Base-by-base conservation (phyloP, 306 rosid species). In the Betula pendula region DNA sequence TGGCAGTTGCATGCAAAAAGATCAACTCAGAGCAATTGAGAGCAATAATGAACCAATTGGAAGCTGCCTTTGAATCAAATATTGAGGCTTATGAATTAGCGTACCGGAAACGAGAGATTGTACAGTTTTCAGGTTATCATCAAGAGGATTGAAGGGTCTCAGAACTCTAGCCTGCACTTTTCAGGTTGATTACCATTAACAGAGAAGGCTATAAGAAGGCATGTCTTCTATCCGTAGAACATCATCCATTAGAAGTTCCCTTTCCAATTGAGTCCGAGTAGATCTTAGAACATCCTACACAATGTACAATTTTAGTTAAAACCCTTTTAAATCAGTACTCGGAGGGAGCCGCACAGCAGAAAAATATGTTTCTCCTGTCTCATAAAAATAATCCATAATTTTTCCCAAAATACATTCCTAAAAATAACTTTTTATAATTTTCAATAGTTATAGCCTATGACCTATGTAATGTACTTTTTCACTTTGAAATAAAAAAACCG, bases 201-300 rank as follows among this genome's bases (percentile, higher is more conserved):
- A 84, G 78, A 94, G 98, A 79, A 91, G 96, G 77, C 35, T 47
- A 56, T 79, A 94, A 71, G 98, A 94, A 68, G 98, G 97, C 97
- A 94, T 90, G 74, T 91, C 98, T 91, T 94, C 98, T 43, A 93
- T 90, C 63, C 96, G 84, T 5, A 82, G 78, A 24, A 91, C 96
- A 77, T 85, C 91, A 35, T 87, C 98, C 91, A 88, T 86, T 84
- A 93, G 74, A 69, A 93, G 84, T 73, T 94, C 98, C 88, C 72
- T 93, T 79, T 94, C 97, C 78, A 91, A 70, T 80, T 94, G 97
- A 79, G 78, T 73, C 79, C 92, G 87, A 0, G 94, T 90, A 6
- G 85, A 88, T 83, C 86, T 91, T 84, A 94, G 59, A 58, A 94
- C 92, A 75, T 88, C 93, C 98, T 93, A 81, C 65, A 70, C 81